These are phyloP conservation scores for Hymenoscyphus fructigenus DNA, from an alignment of 2,329 filamentous ascomycete genomes.

Conservation along the genomic window DNA sequence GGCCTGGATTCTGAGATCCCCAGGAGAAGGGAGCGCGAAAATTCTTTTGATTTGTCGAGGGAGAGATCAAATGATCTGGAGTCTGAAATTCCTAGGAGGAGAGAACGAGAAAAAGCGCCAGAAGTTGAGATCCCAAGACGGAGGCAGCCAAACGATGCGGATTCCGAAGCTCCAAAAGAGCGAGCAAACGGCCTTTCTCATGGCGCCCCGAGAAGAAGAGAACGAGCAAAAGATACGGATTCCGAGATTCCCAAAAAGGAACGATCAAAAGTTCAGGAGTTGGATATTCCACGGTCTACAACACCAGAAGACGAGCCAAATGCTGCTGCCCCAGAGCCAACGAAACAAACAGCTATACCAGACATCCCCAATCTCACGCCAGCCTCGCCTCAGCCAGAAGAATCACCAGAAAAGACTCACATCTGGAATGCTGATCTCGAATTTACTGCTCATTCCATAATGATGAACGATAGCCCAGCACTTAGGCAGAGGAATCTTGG, in stretches of 20 bases:
- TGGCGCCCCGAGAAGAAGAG: neutral
- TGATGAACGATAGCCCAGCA: conserved; percentile 29
- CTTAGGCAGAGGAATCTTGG: conserved; percentile 23
- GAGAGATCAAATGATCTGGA: neutral
- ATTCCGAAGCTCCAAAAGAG: neutral
- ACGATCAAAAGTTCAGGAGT: neutral
- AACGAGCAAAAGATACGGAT: neutral
- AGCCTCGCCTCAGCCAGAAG: conserved; percentile 23
- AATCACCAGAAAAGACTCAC: conserved; percentile 21
- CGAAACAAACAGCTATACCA: neutral
- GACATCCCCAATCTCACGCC: conserved; percentile 21
- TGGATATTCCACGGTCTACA: neutral
- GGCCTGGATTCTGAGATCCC: neutral
- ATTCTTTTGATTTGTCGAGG: neutral
- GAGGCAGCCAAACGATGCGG: neutral
- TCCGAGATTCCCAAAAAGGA: neutral
- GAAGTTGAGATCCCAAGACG: neutral
- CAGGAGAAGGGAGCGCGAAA: neutral
- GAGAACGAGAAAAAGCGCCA: neutral
- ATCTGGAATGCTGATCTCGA: conserved; percentile 33
- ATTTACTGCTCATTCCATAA: conserved; percentile 32
- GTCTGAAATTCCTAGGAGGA: neutral
- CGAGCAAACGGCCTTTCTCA: neutral
- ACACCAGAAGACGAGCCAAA: conserved; percentile 2
- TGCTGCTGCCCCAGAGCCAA: neutral